Conservation (phyloP, 306 rosid genomes). For the Carpinus fangiana region DNA sequence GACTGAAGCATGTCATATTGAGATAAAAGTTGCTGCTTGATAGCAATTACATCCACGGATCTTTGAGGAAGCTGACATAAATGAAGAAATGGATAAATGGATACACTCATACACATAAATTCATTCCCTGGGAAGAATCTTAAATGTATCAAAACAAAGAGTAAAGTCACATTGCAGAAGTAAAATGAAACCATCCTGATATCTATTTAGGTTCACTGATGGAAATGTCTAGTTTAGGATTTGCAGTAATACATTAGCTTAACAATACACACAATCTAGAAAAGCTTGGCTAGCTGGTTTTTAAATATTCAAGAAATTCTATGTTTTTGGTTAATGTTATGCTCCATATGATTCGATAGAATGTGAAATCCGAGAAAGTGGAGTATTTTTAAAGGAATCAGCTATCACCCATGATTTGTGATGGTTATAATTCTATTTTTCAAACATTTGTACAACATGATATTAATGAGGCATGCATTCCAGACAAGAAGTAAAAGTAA, state of each 20-base stretch:
- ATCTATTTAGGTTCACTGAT: background rate
- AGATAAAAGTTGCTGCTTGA: conserved; percentile 87
- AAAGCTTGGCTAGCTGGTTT: background rate
- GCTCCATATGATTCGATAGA: no score
- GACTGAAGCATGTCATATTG: conserved; percentile 87
- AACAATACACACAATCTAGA: background rate
- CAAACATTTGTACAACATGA: background rate
- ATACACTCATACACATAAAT: background rate
- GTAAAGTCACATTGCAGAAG: background rate
- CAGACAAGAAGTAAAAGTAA: background rate
- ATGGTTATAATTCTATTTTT: no score
- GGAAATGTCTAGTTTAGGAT: background rate
- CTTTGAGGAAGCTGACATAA: conserved; percentile 78
- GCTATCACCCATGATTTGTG: no score
- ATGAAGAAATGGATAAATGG: conserved; percentile 18
- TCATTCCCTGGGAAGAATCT: conserved; percentile 18
- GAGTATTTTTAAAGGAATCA: no score
- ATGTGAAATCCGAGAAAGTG: no score
- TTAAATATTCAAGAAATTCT: background rate
- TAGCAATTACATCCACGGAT: conserved; percentile 65
- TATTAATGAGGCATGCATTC: background rate
- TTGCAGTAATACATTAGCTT: conserved; percentile 1
- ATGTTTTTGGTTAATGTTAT: no score
- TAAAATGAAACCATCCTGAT: conserved; percentile 10
- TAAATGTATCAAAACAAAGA: background rate